Percentiles rank a stretch among this genome's conserved stretches.
These are phyloP conservation scores for Vachellia collinsii DNA, from an alignment of 306 rosid genomes.

Conservation along the genomic window DNA sequence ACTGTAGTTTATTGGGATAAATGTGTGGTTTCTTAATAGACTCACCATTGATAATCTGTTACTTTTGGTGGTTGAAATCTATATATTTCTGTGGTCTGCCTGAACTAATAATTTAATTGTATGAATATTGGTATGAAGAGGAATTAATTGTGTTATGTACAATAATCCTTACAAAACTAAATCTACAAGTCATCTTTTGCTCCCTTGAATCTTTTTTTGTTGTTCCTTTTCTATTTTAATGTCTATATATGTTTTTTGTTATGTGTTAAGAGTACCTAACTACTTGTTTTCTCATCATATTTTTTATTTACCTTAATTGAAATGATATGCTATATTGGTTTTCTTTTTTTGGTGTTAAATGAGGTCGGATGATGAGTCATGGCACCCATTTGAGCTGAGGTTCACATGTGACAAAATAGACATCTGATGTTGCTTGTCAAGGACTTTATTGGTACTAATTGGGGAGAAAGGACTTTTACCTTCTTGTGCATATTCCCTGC, in stretches of 20 bases:
- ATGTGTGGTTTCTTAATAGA: background rate
- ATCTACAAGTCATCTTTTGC: background rate
- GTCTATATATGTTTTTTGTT: background rate
- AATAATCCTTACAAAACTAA: background rate
- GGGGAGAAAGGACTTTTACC: background rate
- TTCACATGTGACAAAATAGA: background rate
- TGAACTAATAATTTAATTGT: background rate
- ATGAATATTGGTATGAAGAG: background rate
- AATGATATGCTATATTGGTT: background rate
- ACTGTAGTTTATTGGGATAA: background rate
- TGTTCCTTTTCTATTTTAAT: background rate
- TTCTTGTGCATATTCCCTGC: background rate
- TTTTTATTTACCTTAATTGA: background rate
- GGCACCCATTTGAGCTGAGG: background rate
- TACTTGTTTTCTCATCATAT: background rate
- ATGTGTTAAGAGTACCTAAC: background rate
- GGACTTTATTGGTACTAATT: background rate
- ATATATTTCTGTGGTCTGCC: background rate
- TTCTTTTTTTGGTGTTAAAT: background rate
- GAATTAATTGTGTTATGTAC: background rate
- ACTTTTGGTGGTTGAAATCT: background rate
- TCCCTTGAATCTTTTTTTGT: background rate
- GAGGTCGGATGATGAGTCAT: background rate
- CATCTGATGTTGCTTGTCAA: background rate
- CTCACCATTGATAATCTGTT: background rate